Evolutionary conservation across 1,139 yeast species (phyloP).

Genomic region (Saccharomyces hybrid): DNA sequence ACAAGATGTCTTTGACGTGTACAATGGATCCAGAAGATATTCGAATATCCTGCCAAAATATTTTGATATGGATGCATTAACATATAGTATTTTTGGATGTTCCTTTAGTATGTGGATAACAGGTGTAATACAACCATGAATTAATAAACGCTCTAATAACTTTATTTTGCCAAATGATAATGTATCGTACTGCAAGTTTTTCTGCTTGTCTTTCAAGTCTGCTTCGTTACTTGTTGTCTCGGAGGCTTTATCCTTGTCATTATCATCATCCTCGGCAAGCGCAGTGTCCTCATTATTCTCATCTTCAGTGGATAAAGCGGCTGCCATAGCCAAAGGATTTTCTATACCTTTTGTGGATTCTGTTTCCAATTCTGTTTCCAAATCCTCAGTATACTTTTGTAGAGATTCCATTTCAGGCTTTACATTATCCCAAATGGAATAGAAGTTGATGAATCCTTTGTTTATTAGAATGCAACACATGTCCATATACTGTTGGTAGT

Average conservation of each 20-base stretch:
- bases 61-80: constrained; percentile 47
- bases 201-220: constrained; percentile 3
- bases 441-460: constrained; percentile 60
- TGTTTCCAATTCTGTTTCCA: constrained; percentile 49
- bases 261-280: constrained; percentile 12
- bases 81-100: constrained; percentile 55
- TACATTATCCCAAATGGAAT: constrained; percentile 51
- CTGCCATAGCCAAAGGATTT: constrained; percentile 81
- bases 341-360: constrained; percentile 60
- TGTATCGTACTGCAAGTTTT: not conserved
- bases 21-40: constrained; percentile 46
- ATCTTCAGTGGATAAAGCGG: constrained; percentile 68
- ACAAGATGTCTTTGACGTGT: constrained; percentile 8
- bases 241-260: constrained; percentile 3
- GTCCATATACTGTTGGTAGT: constrained; percentile 34
- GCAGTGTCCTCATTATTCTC: constrained; percentile 35
- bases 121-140: constrained; percentile 59
- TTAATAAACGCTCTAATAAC: constrained; percentile 47
- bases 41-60: constrained; percentile 46
- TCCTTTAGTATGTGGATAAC: constrained; percentile 51
- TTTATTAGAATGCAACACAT: constrained; percentile 54
- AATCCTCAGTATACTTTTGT: constrained; percentile 38
- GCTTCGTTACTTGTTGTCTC: constrained; percentile 2
- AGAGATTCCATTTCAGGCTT: constrained; percentile 37
- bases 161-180: constrained; percentile 25